A percentile compares a stretch with the other conserved stretches of the same genome.
Evolutionary conservation across 306 rosid species (phyloP).

Genomic region (Betula pendula): DNA sequence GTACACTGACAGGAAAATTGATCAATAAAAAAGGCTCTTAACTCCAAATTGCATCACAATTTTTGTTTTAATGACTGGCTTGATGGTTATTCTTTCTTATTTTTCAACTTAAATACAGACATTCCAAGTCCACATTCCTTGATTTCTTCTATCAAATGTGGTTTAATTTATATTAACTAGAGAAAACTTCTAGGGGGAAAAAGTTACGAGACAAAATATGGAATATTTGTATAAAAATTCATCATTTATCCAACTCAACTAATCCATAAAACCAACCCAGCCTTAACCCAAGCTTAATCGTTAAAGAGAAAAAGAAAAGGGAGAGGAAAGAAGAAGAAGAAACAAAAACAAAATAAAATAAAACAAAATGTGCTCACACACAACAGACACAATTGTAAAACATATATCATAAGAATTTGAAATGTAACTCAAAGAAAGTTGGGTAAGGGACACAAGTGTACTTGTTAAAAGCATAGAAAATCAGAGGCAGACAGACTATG

Average conservation of each 20-base stretch:
- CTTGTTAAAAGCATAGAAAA: not conserved
- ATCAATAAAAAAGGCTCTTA: not conserved
- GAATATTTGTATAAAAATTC: not conserved
- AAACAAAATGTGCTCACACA: not conserved
- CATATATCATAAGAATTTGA: not conserved
- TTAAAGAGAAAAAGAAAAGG: not conserved
- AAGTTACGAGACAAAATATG: not conserved
- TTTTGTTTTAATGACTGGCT: not conserved
- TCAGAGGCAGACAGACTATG: conserved; percentile 2
- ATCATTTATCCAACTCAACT: not conserved
- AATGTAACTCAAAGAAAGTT: not conserved
- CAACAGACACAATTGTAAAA: not conserved
- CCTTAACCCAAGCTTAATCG: not conserved
- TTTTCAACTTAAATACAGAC: not conserved
- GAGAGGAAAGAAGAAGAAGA: too few species aligned
- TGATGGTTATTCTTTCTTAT: not conserved
- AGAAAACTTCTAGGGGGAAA: not conserved
- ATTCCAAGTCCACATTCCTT: not conserved
- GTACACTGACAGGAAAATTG: not conserved
- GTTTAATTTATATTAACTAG: not conserved
- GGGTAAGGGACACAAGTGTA: not conserved
- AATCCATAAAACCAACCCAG: not conserved
- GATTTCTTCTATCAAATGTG: not conserved
- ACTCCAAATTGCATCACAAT: not conserved
- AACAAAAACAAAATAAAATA: not conserved